Base-by-base conservation (phyloP, 345 rosid species). In the Salix brachista region DNA sequence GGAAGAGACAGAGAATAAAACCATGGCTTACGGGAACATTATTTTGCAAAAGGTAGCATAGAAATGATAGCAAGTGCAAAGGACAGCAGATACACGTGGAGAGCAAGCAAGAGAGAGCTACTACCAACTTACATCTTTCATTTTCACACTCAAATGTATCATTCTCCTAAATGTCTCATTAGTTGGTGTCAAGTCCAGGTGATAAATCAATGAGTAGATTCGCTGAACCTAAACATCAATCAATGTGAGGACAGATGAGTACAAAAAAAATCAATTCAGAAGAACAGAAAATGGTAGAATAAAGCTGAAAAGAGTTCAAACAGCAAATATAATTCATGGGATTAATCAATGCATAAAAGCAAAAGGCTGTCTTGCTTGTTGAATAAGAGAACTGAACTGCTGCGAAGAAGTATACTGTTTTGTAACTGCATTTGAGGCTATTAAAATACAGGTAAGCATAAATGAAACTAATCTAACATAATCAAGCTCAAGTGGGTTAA, bases 71-170 rank as follows among this genome's bases (percentile, higher is more conserved):
- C 25, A 73, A 66, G 44, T 37, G 8, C 42, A 46, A 5, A 67
- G 39, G 41, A 60, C 28, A 36, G 54, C 37, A 67, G 36, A 34
- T 3, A 70, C 4, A 17, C 30, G 16, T 19, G 30, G 48, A 66
- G 41, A 17, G 44, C 69, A 56, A 39, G 65, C 69, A 77, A 66
- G 28, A 70, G 61, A 30, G n/a, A 26, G 4, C 41, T 4, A 39
- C 54, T 34, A 72, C 54, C 54, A 76, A 83, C 86, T 90, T 88
- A 96, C 99, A 80, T 96, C 97, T 91, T 86, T 92, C 87, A 89
- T 83, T 87, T 85, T 90, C 73, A 83, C 86, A 30, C 86, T 80
- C 87, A 87, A 75, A 82, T 77, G 87, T 88, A 96, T 93, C 88
- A 92, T 87, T 75, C 79, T 78, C 80, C 86, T 83, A 88, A 89